Percentiles rank a stretch among this genome's conserved stretches.
These are phyloP conservation scores for Claviceps maximensis DNA, from an alignment of 2,329 filamentous ascomycete genomes.

Conservation along the genomic window DNA sequence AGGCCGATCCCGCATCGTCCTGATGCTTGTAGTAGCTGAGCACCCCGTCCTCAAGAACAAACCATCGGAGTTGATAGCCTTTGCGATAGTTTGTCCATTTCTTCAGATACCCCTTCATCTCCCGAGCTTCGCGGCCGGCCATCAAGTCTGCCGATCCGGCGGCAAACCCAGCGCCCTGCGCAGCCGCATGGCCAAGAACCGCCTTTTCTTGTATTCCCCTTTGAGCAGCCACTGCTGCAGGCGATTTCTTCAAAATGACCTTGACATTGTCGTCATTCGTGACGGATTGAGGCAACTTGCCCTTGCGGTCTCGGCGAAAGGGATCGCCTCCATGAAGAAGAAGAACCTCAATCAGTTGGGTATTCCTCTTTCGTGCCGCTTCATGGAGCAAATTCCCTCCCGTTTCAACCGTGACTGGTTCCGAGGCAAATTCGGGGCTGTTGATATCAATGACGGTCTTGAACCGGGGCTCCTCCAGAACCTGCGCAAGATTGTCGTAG, in stretches of 20 bases:
- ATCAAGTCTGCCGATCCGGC: constrained; percentile 44
- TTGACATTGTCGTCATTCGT: constrained; percentile 88
- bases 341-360: constrained; percentile 75
- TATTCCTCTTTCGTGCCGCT: constrained; percentile 77
- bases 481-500: constrained; percentile 63
- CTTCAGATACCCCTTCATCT: constrained; percentile 98
- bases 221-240: constrained; percentile 86
- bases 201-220: constrained; percentile 94
- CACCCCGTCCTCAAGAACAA: constrained; percentile 93
- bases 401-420: constrained; percentile 59
- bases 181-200: constrained; percentile 63
- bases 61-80: constrained; percentile 94
- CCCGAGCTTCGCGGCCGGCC: constrained; percentile 73
- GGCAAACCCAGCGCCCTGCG: constrained; percentile 36
- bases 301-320: constrained; percentile 87
- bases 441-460: constrained; percentile 88
- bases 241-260: constrained; percentile 83
- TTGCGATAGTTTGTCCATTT: constrained; percentile 99
- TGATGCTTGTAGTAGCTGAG: constrained; percentile 99
- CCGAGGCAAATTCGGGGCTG: constrained; percentile 74
- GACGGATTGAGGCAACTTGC: constrained; percentile 88
- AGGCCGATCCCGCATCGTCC: constrained; percentile 90
- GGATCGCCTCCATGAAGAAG: constrained; percentile 91
- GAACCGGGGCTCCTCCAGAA: constrained; percentile 74
- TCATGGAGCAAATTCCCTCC: constrained; percentile 93